These are phyloP conservation scores for Russula sp. DNA, from an alignment of 768 basidiomycete genomes.

Conservation along the genomic window DNA sequence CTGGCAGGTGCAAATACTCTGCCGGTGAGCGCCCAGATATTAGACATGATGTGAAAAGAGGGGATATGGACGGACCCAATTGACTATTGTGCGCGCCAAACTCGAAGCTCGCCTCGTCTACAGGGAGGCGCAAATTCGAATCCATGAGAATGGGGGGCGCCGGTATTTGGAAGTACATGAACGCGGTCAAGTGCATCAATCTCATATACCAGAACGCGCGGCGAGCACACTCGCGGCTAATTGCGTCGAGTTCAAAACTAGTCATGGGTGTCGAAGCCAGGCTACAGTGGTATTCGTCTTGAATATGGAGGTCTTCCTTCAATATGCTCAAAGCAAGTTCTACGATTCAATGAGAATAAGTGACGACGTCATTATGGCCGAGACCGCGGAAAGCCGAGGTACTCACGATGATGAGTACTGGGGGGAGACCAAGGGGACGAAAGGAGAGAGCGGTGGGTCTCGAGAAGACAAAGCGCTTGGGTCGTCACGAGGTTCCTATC, in stretches of 20 bases:
- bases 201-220: slow-evolving; percentile 77
- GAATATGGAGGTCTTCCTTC: slow-evolving; percentile 57
- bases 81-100: slow-evolving; percentile 29
- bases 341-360: slow-evolving; percentile 25
- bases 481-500: slow-evolving; percentile 63
- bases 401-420: slow-evolving; percentile 27
- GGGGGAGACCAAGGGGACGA: slow-evolving; percentile 20
- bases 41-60: neutral
- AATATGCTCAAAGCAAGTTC: slow-evolving; percentile 63
- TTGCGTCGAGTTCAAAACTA: slow-evolving; percentile 51
- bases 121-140: slow-evolving; percentile 59
- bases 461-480: slow-evolving; percentile 67
- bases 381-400: neutral
- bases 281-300: slow-evolving; percentile 53
- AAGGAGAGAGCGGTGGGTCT: slow-evolving; percentile 51
- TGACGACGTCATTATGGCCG: neutral
- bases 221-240: slow-evolving; percentile 73
- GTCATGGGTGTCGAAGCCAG: slow-evolving; percentile 52
- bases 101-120: slow-evolving; percentile 77
- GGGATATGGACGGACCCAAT: slow-evolving; percentile 12
- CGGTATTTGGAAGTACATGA: slow-evolving; percentile 34
- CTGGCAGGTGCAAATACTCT: slow-evolving; percentile 66
- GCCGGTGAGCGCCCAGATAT: slow-evolving; percentile 9
- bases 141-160: slow-evolving; percentile 36
- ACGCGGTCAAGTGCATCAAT: slow-evolving; percentile 45